Conservation (phyloP, 768 basidiomycete genomes). For the Porphyrellus cyaneotinctus region DNA sequence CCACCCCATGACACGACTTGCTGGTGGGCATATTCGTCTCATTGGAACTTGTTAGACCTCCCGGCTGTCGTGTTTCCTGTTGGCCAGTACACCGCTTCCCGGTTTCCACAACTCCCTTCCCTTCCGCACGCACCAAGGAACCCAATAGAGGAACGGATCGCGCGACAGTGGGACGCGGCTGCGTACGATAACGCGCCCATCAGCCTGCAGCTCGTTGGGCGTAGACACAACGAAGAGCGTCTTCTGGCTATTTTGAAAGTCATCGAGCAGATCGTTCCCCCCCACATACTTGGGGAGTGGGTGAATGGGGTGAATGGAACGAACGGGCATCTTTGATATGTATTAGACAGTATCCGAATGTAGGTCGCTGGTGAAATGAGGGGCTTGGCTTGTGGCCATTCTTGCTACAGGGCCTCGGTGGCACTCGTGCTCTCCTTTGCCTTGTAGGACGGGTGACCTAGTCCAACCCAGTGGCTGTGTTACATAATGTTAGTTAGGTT, state of each 20-base stretch:
- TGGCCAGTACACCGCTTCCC: slow-evolving; percentile 32
- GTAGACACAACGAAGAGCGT: slow-evolving; percentile 48
- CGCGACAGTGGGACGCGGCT: slow-evolving; percentile 38
- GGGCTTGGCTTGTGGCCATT: slow-evolving; percentile 11
- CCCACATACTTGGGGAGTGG: slow-evolving; percentile 11
- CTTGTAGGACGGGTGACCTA: slow-evolving; percentile 11
- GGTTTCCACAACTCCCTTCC: slow-evolving; percentile 4
- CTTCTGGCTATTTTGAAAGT: slow-evolving; percentile 41
- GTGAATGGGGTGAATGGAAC: slow-evolving; percentile 3
- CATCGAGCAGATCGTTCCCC: slow-evolving; percentile 32
- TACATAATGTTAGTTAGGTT: too few relatives aligned
- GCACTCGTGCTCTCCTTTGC: neutral
- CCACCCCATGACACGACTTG: slow-evolving; percentile 44
- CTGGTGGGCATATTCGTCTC: slow-evolving; percentile 50
- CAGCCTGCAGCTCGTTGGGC: slow-evolving; percentile 46
- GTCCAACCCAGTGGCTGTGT: neutral
- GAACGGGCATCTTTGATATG: slow-evolving; percentile 9
- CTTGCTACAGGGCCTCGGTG: slow-evolving; percentile 7
- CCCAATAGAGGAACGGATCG: slow-evolving; percentile 33
- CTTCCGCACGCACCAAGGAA: slow-evolving; percentile 32
- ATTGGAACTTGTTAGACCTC: slow-evolving; percentile 53
- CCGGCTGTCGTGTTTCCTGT: slow-evolving; percentile 47
- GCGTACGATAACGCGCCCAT: slow-evolving; percentile 44
- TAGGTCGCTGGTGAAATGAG: slow-evolving; percentile 2
- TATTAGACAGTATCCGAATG: neutral